Evolutionary conservation across 306 rosid genomes (phyloP), one percentile per base, ranked within the genome.

Genomic region (Casuarina cunninghamiana): DNA sequence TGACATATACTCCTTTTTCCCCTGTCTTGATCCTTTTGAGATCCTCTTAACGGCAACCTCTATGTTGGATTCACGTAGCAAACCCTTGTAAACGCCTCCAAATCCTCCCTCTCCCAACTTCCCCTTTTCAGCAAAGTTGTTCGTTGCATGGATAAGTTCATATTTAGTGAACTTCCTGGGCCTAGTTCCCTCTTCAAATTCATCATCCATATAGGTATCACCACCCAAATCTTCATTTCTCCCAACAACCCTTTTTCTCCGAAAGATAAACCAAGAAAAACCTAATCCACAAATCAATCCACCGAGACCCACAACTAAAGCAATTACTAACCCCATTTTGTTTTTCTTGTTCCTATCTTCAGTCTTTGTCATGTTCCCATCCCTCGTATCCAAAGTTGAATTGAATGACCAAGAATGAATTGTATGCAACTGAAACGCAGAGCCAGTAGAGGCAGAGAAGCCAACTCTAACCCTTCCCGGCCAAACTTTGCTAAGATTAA

Each of bases 41-140:
- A 92, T 82, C 82, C 89, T 92, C 77, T 92, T 92, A 21, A 92
- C 91, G 3, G 90, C 97, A 8, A 92, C 83, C 82, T 84, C 80
- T 0, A 79, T 75, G 42, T 79, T 83, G 19, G 83, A 74, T 5
- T 80, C 85, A 7, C 16, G 66, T 17, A 91, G 13, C 32, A 26
- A 26, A 26, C 32, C 32, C 32, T 26, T 26, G 32, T 26, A 26
- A 26, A 26, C 32, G 32, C 32, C 32, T 26, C 32, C 32, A 26
- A 26, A 26, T 26, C 32, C 32, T 26, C 32, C 32, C 32, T 26
- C 93, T 53, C 93, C 92, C 1, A 91, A 92, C 82, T 89, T 91
- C 35, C 91, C 93, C 53, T 43, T 71, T 51, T 84, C 92, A 0
- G 77, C 74, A 35, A 91, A 91, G 35, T 73, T 77, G 55, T 78